Evolutionary conservation across 495 filamentous ascomycete genomes (phyloP).

Genomic region (Xylaria nigripes): DNA sequence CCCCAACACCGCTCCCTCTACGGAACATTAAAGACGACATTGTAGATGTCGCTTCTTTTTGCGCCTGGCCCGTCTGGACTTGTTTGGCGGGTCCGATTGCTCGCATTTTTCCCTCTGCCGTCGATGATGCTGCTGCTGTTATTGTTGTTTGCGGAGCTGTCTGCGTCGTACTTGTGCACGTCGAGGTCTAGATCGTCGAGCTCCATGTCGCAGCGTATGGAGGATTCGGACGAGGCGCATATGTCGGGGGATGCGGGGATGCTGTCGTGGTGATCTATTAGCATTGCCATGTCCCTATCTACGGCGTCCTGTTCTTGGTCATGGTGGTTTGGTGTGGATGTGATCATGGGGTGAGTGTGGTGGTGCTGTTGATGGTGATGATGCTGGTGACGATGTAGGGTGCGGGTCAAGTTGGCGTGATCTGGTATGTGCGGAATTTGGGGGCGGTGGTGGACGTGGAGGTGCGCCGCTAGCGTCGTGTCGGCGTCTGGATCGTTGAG

Average conservation of each 20-base stretch:
- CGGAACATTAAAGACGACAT: conserved; percentile 17
- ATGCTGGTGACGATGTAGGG: not conserved
- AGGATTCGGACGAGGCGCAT: conserved; percentile 52
- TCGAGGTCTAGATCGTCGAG: conserved; percentile 11
- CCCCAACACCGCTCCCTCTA: no score
- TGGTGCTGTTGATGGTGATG: no score
- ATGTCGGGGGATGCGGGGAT: conserved; percentile 58
- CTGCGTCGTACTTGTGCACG: not conserved
- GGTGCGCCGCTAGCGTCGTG: conserved; percentile 4
- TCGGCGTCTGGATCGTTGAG: conserved; percentile 25
- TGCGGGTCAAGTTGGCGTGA: not conserved
- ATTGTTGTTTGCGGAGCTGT: not conserved
- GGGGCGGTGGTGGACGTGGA: conserved; percentile 10
- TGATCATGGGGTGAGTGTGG: not conserved
- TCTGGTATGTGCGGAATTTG: not conserved
- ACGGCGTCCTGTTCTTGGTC: conserved; percentile 31
- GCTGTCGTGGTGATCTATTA: conserved; percentile 37
- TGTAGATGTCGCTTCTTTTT: conserved; percentile 24
- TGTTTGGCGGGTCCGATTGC: not conserved
- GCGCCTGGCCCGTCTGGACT: not conserved
- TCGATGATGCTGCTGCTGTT: not conserved
- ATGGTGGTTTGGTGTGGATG: not conserved
- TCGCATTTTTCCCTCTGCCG: conserved; percentile 7
- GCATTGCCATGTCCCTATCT: conserved; percentile 45
- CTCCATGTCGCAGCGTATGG: conserved; percentile 46